A percentile compares a stretch with the other conserved stretches of the same genome.
These are phyloP conservation scores for Capsella rubella DNA, from an alignment of 441 rosid species.

Conservation along the genomic window DNA sequence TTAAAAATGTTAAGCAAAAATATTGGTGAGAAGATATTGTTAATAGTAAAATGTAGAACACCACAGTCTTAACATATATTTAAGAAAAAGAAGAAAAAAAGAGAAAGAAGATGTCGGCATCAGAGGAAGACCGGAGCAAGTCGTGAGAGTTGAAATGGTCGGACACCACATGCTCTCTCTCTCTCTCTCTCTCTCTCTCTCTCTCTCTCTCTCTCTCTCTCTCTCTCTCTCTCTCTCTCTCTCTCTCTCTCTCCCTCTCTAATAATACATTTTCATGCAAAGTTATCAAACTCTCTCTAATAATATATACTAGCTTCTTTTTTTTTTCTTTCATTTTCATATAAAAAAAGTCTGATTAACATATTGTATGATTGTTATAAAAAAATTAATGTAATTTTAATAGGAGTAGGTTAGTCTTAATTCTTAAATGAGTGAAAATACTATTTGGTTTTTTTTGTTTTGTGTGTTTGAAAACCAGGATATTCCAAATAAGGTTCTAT, in stretches of 20 bases:
- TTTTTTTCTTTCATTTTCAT: constrained; percentile 2
- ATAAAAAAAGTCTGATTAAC: neutral
- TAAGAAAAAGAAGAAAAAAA: neutral
- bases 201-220: constrained; percentile 30
- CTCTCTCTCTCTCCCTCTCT: constrained; percentile 29
- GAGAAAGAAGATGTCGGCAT: constrained; percentile 39
- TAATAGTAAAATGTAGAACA: constrained; percentile 3
- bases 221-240: constrained; percentile 13
- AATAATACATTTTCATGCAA: constrained; percentile 23
- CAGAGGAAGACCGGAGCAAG: constrained; percentile 43
- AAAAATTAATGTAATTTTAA: neutral
- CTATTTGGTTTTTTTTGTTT: neutral
- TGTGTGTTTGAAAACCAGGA: neutral
- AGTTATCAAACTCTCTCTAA: constrained; percentile 2
- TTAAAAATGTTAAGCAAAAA: neutral
- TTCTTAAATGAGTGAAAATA: neutral
- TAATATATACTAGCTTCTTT: neutral
- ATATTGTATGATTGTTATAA: neutral
- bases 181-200: too few relatives aligned
- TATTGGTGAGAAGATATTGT: neutral
- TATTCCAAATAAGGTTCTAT: neutral
- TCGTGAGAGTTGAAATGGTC: constrained; percentile 48
- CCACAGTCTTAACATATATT: constrained; percentile 3
- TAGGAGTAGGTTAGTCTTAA: neutral
- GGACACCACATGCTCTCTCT: constrained; percentile 43